Evolutionary conservation across 768 basidiomycete species (phyloP).

Genomic region (Tricholoma sp.): DNA sequence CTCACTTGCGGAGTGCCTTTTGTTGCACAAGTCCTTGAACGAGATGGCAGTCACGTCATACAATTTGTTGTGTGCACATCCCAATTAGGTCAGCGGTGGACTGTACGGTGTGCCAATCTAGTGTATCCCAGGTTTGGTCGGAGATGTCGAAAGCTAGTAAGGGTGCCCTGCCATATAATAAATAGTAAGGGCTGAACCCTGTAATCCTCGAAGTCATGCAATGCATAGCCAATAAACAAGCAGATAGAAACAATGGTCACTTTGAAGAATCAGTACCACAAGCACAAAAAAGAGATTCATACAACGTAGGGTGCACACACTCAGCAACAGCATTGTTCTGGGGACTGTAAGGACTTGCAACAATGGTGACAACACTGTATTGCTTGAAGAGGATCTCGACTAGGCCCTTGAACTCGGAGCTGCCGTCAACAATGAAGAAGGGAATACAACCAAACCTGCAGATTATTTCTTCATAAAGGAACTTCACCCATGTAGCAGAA

Average conservation of each 20-base stretch:
- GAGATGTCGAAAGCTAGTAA: too few species aligned
- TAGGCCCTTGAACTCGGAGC: too few species aligned
- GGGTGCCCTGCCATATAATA: too few species aligned
- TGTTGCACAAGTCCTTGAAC: too few species aligned
- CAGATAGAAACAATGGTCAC: slow-evolving; percentile 20
- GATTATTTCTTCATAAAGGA: not conserved
- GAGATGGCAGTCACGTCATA: slow-evolving; percentile 3
- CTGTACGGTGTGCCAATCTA: too few species aligned
- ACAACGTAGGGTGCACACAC: slow-evolving; percentile 20
- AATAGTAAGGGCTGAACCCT: too few species aligned
- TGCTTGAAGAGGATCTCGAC: not conserved
- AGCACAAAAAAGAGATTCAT: slow-evolving; percentile 15
- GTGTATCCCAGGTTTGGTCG: too few species aligned
- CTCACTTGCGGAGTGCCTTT: too few species aligned
- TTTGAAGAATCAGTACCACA: too few species aligned
- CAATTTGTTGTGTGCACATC: too few species aligned
- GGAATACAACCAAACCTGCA: too few species aligned
- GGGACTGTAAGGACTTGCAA: not conserved
- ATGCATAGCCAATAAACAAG: slow-evolving; percentile 20
- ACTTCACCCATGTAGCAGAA: not conserved
- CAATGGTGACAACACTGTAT: slow-evolving; percentile 6
- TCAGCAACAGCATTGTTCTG: slow-evolving; percentile 23
- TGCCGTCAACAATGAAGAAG: not conserved
- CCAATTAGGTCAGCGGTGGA: too few species aligned
- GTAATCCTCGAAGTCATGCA: slow-evolving; percentile 20